These are phyloP conservation scores for Mycena venus DNA, from an alignment of 768 basidiomycete genomes.

Conservation along the genomic window DNA sequence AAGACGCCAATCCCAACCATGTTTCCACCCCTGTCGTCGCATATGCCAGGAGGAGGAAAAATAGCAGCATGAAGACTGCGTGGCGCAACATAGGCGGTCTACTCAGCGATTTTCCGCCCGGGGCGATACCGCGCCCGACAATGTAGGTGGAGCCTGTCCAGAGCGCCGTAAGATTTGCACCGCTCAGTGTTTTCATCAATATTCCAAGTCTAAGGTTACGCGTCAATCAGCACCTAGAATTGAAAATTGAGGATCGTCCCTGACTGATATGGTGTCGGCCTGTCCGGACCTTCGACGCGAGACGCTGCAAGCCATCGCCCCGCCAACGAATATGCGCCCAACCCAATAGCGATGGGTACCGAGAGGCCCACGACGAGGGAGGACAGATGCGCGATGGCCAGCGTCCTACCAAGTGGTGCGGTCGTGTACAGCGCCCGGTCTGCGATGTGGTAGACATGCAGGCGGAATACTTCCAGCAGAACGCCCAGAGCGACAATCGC, in stretches of 20 bases:
- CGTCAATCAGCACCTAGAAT: neutral
- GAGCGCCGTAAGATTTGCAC: neutral
- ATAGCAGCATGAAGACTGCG: neutral
- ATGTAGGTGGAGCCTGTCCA: conserved; percentile 9
- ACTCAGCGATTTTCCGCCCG: neutral
- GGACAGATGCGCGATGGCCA: neutral
- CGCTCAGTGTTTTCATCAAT: neutral
- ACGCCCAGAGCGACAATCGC: too few relatives aligned
- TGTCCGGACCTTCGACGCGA: neutral
- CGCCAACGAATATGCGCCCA: neutral
- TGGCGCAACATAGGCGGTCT: conserved; percentile 9
- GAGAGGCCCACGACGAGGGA: neutral
- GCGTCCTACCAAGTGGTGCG: neutral
- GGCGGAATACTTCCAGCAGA: too few relatives aligned
- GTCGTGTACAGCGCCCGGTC: neutral
- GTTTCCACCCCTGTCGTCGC: neutral
- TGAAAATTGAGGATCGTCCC: neutral
- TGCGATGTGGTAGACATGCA: neutral
- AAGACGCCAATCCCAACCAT: neutral
- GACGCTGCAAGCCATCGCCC: neutral
- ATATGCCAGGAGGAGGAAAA: conserved; percentile 9
- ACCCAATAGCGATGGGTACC: neutral
- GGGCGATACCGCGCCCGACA: neutral
- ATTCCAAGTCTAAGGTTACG: conserved; percentile 2
- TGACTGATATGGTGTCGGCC: conserved; percentile 18